Evolutionary conservation across 2,329 filamentous ascomycete species (phyloP), one percentile per base, ranked within the genome.

Genomic region (Epichloe festucae): DNA sequence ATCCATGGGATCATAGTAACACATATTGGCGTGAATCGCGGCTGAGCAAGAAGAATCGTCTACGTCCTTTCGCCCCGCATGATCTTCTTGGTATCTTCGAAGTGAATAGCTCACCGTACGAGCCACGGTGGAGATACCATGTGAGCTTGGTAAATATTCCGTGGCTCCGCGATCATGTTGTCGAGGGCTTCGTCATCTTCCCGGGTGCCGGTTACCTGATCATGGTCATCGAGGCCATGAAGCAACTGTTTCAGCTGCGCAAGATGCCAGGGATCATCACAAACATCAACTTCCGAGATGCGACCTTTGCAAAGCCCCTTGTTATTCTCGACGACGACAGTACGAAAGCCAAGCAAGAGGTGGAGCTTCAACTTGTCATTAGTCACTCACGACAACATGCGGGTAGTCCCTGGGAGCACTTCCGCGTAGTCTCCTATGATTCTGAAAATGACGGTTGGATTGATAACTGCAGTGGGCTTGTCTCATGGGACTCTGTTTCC

Each of bases 181-280:
- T 49, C 50, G 63, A 54, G 8, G 52, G 50, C 0, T 46, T 55
- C 17, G 50, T 55, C 19, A 54, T 73, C 1, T 70, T 70, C 46
- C 70, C 71, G 0, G 61, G 49, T 5, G 65, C 69, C 2, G 67
- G 60, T 0, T 72, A 68, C 51, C 35, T 71, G 6, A n/a, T 6
- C 14, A 21, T 45, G 42, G 42, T 19, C 14, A 31, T 45, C 5
- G 42, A 45, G 17, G 42, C 42, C 19, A 31, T 31, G 17, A 45
- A 45, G 19, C 38, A 40, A 17, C 38, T 40, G 14, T 14, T 40
- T 40, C 38, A 40, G n/a, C n/a, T 40, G 14, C 38, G n/a, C 38
- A 40, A 31, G 27, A 31, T 31, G 27, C 27, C 27, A 31, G 27
- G 27, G 3, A 8, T 31, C 8, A 31, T 31, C 27, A 31, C 27